A percentile compares a stretch with the other conserved stretches of the same genome.
Evolutionary conservation across 371 early-diverging fungal genomes (phyloP).

Genomic region (Basidiobolus heterosporus): DNA sequence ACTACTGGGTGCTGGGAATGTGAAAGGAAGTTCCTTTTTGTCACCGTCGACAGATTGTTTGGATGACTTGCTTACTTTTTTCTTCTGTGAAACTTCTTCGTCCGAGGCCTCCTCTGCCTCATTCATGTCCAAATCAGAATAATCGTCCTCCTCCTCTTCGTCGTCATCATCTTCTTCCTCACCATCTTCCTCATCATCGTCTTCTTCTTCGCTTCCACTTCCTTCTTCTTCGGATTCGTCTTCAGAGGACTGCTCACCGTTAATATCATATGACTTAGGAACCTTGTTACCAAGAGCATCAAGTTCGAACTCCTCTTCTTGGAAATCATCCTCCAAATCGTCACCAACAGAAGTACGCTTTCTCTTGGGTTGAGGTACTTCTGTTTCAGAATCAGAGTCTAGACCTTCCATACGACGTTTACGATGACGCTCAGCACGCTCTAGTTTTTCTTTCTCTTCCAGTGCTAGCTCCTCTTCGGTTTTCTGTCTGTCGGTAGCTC

Average conservation of each 20-base stretch:
- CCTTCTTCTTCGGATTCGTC: slow-evolving; percentile 18
- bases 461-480: slow-evolving; percentile 82
- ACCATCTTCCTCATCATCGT: slow-evolving; percentile 26
- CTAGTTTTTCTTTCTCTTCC: slow-evolving; percentile 66
- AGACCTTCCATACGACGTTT: slow-evolving; percentile 77
- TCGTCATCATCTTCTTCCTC: slow-evolving; percentile 19
- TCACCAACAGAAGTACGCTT: slow-evolving; percentile 33
- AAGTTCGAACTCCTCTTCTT: slow-evolving; percentile 21
- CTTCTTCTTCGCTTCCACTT: slow-evolving; percentile 22
- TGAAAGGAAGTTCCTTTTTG: slow-evolving; percentile 52
- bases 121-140: slow-evolving; percentile 6
- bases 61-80: no score
- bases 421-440: slow-evolving; percentile 69
- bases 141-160: slow-evolving; percentile 13
- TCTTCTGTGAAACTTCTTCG: not conserved
- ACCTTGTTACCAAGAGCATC: slow-evolving; percentile 17
- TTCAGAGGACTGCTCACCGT: slow-evolving; percentile 14
- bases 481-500: slow-evolving; percentile 80
- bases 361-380: slow-evolving; percentile 23
- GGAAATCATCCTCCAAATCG: slow-evolving; percentile 66
- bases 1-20: slow-evolving; percentile 60
- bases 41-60: not conserved
- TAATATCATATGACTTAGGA: slow-evolving; percentile 10
- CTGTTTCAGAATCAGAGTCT: slow-evolving; percentile 45
- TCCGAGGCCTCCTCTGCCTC: slow-evolving; percentile 10